Percentiles rank a stretch among this genome's conserved stretches.
phyloP scores from a whole-genome alignment of 78 protist species.

The Dictyostelium intermedium region DNA sequence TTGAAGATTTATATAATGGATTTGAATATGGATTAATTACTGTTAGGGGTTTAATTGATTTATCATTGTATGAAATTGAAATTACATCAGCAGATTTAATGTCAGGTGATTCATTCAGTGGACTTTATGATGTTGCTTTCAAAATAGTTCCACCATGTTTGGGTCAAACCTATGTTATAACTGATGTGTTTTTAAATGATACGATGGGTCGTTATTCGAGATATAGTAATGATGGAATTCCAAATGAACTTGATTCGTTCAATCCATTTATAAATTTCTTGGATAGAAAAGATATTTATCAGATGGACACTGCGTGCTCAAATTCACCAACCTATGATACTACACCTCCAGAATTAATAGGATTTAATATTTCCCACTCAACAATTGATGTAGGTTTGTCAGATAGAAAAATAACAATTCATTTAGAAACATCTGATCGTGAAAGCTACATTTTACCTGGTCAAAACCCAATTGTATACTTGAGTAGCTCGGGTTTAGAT shows the following conservation, averaged over 20 bases:
- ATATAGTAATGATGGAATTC: not conserved
- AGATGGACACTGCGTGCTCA: not conserved
- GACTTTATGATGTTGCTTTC: not conserved
- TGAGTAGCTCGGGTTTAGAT: not conserved
- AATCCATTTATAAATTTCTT: not conserved
- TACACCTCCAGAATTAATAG: not conserved
- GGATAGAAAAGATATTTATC: not conserved
- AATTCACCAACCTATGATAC: not conserved
- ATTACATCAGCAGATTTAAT: not conserved
- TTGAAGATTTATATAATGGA: not conserved
- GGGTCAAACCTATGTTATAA: not conserved
- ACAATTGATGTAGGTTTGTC: not conserved
- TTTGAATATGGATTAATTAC: not conserved
- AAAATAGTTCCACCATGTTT: not conserved
- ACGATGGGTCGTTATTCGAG: not conserved
- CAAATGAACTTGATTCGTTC: not conserved
- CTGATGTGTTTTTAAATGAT: not conserved
- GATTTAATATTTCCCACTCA: not conserved
- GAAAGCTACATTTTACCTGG: not conserved
- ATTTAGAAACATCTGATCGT: not conserved
- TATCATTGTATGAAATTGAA: not conserved
- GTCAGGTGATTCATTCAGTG: not conserved
- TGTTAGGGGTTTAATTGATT: not conserved
- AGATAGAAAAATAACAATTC: not conserved
- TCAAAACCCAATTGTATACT: not conserved